Conservation (phyloP, 1,284 basidiomycete species). For the Amylostereum areolatum region DNA sequence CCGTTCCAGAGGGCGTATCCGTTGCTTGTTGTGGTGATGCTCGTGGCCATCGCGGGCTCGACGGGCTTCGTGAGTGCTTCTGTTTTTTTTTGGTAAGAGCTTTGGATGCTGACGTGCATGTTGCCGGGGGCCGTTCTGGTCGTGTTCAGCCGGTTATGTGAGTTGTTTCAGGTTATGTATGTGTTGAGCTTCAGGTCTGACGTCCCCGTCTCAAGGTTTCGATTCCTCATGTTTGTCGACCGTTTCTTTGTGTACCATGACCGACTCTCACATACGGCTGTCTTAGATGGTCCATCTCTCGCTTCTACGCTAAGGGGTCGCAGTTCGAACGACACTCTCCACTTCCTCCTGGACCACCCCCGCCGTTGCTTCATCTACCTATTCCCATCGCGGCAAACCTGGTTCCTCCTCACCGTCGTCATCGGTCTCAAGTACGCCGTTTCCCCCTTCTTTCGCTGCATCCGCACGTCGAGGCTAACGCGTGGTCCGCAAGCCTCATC, state of each 20-base stretch:
- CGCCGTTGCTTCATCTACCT: slow-evolving; percentile 91
- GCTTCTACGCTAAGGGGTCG: slow-evolving; percentile 53
- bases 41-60: slow-evolving; percentile 59
- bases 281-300: slow-evolving; percentile 67
- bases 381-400: slow-evolving; percentile 91
- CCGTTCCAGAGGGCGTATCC: slow-evolving; percentile 55
- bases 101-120: background rate
- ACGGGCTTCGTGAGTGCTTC: slow-evolving; percentile 46
- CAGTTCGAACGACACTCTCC: slow-evolving; percentile 69
- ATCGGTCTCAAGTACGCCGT: slow-evolving; percentile 56
- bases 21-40: slow-evolving; percentile 39
- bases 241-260: background rate
- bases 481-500: slow-evolving; percentile 27
- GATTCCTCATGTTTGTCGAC: slow-evolving; percentile 21
- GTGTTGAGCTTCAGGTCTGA: background rate
- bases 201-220: no score
- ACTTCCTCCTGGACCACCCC: slow-evolving; percentile 92
- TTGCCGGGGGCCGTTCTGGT: background rate
- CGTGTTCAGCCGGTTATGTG: slow-evolving; percentile 10
- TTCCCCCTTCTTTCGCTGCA: background rate
- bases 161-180: slow-evolving; percentile 2
- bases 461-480: background rate
- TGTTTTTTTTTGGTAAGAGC: background rate
- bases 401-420: slow-evolving; percentile 74
- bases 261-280: background rate